Evolutionary conservation across 106 monocot species (phyloP).

Genomic region (Amphibolis antarctica): DNA sequence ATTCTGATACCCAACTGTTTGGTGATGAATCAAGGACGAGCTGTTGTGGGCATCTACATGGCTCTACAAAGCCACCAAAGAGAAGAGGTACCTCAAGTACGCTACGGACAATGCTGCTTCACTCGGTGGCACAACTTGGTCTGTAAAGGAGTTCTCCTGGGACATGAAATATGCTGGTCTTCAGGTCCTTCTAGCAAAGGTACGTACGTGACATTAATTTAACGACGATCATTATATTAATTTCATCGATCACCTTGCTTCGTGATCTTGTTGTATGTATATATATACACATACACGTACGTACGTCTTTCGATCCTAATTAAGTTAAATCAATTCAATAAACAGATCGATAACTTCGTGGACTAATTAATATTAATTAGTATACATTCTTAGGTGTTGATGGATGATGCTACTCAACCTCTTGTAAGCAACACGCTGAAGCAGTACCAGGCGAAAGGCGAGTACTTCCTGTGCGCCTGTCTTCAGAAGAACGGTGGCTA

Average conservation of each 20-base stretch:
- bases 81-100: constrained; percentile 56
- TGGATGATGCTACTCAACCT: constrained; percentile 21
- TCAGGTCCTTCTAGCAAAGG: constrained; percentile 84
- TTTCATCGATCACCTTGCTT: background rate
- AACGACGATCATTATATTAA: too few species aligned
- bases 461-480: constrained; percentile 78
- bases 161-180: constrained; percentile 95
- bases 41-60: constrained; percentile 90
- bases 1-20: background rate
- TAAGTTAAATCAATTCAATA: too few species aligned
- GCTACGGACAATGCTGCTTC: constrained; percentile 42
- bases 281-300: too few species aligned
- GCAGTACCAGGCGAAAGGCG: constrained; percentile 80
- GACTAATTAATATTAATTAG: too few species aligned
- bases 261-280: background rate
- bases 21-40: constrained; percentile 74
- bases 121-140: constrained; percentile 64
- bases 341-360: too few species aligned
- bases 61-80: constrained; percentile 77
- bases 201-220: too few species aligned
- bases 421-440: constrained; percentile 34
- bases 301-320: too few species aligned
- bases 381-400: constrained; percentile 18
- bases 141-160: constrained; percentile 80
- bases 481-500: constrained; percentile 75